Percentiles rank a stretch among this genome's conserved stretches.
Evolutionary conservation across 345 rosid species (phyloP).

Genomic region (Bruguiera sexangula): DNA sequence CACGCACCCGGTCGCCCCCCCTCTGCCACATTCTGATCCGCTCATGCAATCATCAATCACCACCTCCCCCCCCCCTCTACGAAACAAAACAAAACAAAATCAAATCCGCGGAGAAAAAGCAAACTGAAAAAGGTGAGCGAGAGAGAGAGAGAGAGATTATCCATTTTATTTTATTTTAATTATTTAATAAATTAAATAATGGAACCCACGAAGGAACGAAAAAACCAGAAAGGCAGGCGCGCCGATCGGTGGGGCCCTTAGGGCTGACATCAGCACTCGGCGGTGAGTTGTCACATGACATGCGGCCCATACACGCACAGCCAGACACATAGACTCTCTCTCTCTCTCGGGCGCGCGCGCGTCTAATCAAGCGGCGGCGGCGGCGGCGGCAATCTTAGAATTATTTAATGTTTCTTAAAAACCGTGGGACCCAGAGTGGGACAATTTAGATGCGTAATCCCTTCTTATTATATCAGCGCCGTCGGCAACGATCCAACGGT

Average conservation of each 20-base stretch:
- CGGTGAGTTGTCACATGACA: neutral
- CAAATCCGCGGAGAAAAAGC: too few relatives aligned
- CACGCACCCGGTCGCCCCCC: neutral
- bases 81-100: too few relatives aligned
- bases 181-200: too few relatives aligned
- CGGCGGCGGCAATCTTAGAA: neutral
- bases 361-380: conserved; percentile 25
- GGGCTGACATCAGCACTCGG: conserved; percentile 23
- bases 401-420: neutral
- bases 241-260: conserved; percentile 17
- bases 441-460: neutral
- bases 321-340: neutral
- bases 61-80: neutral
- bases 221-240: conserved; percentile 14
- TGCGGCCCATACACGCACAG: neutral
- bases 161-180: too few relatives aligned
- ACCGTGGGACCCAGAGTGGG: neutral
- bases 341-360: neutral
- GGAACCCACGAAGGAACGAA: neutral
- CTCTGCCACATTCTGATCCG: conserved; percentile 4
- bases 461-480: neutral
- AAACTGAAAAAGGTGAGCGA: too few relatives aligned
- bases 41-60: neutral
- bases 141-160: neutral
- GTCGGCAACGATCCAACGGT: conserved; percentile 1